phyloP scores from a whole-genome alignment of 495 filamentous ascomycete genomes.

The Trichoderma erinaceum region DNA sequence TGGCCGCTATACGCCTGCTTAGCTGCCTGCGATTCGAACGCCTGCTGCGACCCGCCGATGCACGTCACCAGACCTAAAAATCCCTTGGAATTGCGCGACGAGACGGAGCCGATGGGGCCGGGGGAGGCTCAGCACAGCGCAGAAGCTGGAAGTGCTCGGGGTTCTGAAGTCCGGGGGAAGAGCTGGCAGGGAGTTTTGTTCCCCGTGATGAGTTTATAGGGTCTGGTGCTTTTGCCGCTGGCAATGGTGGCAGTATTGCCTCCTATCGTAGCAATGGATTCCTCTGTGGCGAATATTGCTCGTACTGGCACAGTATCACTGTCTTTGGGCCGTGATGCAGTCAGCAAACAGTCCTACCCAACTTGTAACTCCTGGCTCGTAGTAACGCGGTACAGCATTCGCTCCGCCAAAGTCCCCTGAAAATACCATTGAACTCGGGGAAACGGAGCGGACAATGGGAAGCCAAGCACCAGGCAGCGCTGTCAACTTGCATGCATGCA shows the following conservation, averaged over 20 bases:
- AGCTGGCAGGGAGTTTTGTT: too few relatives aligned
- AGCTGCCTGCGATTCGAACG: neutral
- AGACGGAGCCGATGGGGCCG: too few relatives aligned
- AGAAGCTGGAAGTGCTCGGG: too few relatives aligned
- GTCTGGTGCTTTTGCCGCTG: too few relatives aligned
- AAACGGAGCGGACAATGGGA: neutral
- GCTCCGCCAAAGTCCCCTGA: neutral
- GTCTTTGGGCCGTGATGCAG: neutral
- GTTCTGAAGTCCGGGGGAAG: too few relatives aligned
- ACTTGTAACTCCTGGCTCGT: neutral
- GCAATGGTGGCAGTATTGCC: too few relatives aligned
- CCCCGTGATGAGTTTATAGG: too few relatives aligned
- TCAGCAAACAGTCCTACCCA: neutral
- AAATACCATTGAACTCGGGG: neutral
- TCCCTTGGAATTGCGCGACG: too few relatives aligned
- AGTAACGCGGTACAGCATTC: too few relatives aligned
- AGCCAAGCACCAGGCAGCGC: neutral
- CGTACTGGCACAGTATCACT: neutral
- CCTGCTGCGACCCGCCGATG: neutral
- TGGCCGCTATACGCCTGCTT: neutral
- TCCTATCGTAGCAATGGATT: neutral
- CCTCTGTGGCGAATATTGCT: neutral
- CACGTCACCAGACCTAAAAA: conserved; percentile 10
- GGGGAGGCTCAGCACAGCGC: too few relatives aligned
- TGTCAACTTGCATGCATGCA: neutral